Evolutionary conservation across 2,329 filamentous ascomycete species (phyloP), one percentile per base, ranked within the genome.

Genomic region (Ascochyta fabae): DNA sequence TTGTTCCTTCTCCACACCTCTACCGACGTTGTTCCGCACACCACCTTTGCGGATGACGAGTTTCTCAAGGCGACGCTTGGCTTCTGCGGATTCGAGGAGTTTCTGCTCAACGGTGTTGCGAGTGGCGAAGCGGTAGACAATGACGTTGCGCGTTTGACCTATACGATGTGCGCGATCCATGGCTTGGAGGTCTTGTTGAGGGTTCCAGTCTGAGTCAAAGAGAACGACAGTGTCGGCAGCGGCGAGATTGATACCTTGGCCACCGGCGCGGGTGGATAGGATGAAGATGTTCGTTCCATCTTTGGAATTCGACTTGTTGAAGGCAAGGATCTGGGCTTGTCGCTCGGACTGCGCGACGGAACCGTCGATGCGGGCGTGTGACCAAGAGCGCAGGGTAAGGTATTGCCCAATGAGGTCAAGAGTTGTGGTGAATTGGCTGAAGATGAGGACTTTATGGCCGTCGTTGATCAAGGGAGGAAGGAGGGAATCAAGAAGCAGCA

Each of bases 81-180:
- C 91, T 66, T 97, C 92, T 0, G 95, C 95, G 31, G 90, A 92
- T 66, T 92, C 85, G 0, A 98, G 84, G 0, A 98, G 81, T 6
- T 87, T 88, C 69, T 97, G 91, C 72, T 99, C 95, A 0, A 99
- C 91, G 0, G 95, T 98, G 8, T 89, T 91, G 67, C 93, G 92
- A 0, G 95, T 99, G 0, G 95, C 94, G 31, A 99, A 87, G 1
- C 95, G 89, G 75, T 96, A 99, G 0, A 99, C 89, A 19, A 99
- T 86, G 1, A 99, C 95, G 0, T 95, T 95, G 2, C 88, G 84
- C 0, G 88, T 96, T 74, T 99, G 95, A 0, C 95, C 95, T 60
- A 99, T 98, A 12, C 95, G 87, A 72, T 99, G 95, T 0, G 91
- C 92, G 5, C 95, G 91, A 70, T 99, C 95, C 76, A 98, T 95